These are phyloP conservation scores for Henckelia pumila DNA, from an alignment of 257 asterid species.

Conservation along the genomic window DNA sequence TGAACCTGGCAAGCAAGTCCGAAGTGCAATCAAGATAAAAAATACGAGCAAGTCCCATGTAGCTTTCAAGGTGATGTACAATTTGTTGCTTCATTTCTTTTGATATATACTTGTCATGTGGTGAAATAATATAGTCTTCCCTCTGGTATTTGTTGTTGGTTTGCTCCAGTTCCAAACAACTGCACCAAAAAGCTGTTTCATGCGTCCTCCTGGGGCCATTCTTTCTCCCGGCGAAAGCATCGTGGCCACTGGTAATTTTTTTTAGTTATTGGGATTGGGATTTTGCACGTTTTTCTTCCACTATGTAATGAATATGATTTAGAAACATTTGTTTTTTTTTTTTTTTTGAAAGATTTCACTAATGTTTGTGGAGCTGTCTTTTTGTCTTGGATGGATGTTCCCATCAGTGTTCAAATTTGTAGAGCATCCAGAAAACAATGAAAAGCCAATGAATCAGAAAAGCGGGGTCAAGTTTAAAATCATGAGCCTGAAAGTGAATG, in stretches of 20 bases:
- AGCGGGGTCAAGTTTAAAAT: conserved; percentile 91
- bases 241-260: conserved; percentile 77
- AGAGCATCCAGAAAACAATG: no score
- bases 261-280: neutral
- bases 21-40: conserved; percentile 83
- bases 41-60: conserved; percentile 92
- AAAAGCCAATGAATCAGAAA: no score
- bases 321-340: no score
- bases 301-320: no score
- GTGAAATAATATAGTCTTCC: no score
- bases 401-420: no score
- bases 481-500: conserved; percentile 93
- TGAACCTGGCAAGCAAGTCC: conserved; percentile 96
- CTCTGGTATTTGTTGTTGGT: conserved; percentile 28
- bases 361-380: no score
- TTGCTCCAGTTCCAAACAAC: conserved; percentile 81
- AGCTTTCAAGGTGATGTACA: conserved; percentile 69
- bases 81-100: neutral
- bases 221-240: conserved; percentile 92
- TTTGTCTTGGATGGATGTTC: no score
- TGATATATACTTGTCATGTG: no score
- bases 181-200: conserved; percentile 93
- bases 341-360: no score
- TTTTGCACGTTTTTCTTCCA: conserved; percentile 10
- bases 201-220: conserved; percentile 97